Evolutionary conservation across 2,329 filamentous ascomycete species (phyloP), one percentile per base, ranked within the genome.

Genomic region (Cordyceps militaris): DNA sequence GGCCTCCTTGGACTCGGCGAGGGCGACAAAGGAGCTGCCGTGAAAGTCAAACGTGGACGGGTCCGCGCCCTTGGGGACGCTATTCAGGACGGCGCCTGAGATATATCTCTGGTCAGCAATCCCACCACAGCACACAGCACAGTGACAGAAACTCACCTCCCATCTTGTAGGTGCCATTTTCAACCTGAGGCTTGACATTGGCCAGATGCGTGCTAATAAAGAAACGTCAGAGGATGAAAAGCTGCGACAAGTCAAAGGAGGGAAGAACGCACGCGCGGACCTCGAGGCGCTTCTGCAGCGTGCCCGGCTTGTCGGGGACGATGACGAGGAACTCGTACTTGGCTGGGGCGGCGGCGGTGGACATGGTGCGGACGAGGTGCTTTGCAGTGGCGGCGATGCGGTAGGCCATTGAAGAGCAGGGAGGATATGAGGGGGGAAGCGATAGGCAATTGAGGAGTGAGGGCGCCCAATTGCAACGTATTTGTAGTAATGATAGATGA

Each of bases 311-410:
- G 70, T 90, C 87, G 13, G 85, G 87, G 38, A 89, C 67, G 59
- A 90, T 76, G 64, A 86, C 84, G 38, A 91, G 79, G 76, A 85
- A 91, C 70, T 89, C 84, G 60, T 74, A 79, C 67, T 79, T 80
- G 49, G 68, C 65, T 34, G 54, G 44, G 48, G 68, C 61, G 28
- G 61, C 55, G 14, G 65, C 53, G 23, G 66, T 62, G n/a, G 67
- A 63, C 69, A 70, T 70, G 54, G 60, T 67, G 63, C 65, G 64
- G 46, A 56, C 26, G 34, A 56, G 46, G 34, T 56, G 46, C 46
- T 56, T 56, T 21, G 54, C 46, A 26, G 46, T 56, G 26, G 44
- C 28, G 44, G 54, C 46, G 54, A 56, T n/a, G 36, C 54, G 54
- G 26, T 34, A 47, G 54, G 54, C 54, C 54, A 56, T 56, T 23